phyloP scores from a whole-genome alignment of 2,329 filamentous ascomycete genomes.

The Phaeosphaeriaceae sp. region DNA sequence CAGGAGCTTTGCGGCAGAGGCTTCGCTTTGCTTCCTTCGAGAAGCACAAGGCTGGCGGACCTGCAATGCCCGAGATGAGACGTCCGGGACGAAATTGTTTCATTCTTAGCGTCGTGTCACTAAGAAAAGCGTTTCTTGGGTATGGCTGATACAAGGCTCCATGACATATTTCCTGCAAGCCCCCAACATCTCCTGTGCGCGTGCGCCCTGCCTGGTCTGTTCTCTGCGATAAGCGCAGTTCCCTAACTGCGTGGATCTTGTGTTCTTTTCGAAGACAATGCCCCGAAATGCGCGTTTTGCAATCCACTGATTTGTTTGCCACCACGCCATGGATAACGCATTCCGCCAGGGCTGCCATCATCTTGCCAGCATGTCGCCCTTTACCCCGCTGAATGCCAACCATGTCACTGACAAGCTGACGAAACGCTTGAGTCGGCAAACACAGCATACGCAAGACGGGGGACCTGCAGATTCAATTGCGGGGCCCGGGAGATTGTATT shows the following conservation, averaged over 20 bases:
- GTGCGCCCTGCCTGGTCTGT: neutral
- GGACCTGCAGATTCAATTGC: conserved; percentile 15
- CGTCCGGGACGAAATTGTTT: neutral
- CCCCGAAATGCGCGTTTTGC: too few relatives aligned
- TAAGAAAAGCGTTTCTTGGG: conserved; percentile 5
- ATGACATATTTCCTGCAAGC: neutral
- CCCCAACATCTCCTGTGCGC: neutral
- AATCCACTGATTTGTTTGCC: neutral
- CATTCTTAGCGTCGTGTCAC: conserved; percentile 5
- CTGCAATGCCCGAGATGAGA: neutral
- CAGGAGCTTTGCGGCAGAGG: neutral
- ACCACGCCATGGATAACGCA: neutral
- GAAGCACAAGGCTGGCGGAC: conserved; percentile 2
- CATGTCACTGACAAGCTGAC: conserved; percentile 17
- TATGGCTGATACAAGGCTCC: neutral
- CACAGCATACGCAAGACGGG: conserved; percentile 9
- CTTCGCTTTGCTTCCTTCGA: neutral
- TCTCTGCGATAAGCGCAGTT: neutral
- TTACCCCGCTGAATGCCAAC: conserved; percentile 12
- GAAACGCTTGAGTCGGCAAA: conserved; percentile 13
- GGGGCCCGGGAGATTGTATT: conserved; percentile 18
- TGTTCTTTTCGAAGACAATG: neutral
- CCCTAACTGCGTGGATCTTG: neutral
- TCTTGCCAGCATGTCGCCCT: neutral
- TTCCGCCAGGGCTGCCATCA: neutral